Evolutionary conservation across 2,329 filamentous ascomycete genomes (phyloP), one percentile per base, ranked within the genome.

Genomic region (Epichloe hybrida): DNA sequence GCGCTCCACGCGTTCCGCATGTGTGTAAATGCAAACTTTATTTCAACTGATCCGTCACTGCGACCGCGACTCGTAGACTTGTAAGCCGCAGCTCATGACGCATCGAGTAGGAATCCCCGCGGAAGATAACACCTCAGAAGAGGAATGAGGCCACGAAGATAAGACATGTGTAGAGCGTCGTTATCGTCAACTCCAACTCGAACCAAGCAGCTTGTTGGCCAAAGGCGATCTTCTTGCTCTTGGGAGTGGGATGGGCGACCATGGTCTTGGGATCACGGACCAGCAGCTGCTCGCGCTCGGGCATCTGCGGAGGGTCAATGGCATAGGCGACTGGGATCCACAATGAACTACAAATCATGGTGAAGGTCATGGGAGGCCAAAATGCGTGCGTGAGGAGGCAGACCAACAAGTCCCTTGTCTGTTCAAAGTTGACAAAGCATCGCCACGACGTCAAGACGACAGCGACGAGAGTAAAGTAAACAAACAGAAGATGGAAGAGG

Each of bases 251-350:
- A 54, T 76, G 69, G 3, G 74, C 74, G n/a, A 78, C 69, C 20
- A 70, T 68, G 5, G 74, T 77, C 64, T 76, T 75, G 35, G 69
- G 62, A 57, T 83, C 79, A 9, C 78, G 69, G 4, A 69, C 64
- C 43, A 83, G 65, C 13, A 83, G 64, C 5, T 78, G 70, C 59
- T 81, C 74, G 15, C 80, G 72, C 35, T 79, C 74, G 0, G 78
- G 76, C 66, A 80, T 73, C 3, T 59, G 64, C 0, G 80, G 80
- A 0, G 80, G 80, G 55, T 75, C 75, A 50, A 83, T 74, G 23
- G 78, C 76, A 59, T 84, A 84, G 1, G 69, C 68, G 44, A 84
- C 69, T 0, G 80, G 80, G 0, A 72, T 77, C 75, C 76, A 80
- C 27, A 78, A 65, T 1, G 75, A 75, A 48, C 67, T 72, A 66